Percentiles rank a stretch among this genome's conserved stretches.
Evolutionary conservation across 163 green algal genomes (phyloP).

Genomic region (Chlamydomonas reinhardtii): DNA sequence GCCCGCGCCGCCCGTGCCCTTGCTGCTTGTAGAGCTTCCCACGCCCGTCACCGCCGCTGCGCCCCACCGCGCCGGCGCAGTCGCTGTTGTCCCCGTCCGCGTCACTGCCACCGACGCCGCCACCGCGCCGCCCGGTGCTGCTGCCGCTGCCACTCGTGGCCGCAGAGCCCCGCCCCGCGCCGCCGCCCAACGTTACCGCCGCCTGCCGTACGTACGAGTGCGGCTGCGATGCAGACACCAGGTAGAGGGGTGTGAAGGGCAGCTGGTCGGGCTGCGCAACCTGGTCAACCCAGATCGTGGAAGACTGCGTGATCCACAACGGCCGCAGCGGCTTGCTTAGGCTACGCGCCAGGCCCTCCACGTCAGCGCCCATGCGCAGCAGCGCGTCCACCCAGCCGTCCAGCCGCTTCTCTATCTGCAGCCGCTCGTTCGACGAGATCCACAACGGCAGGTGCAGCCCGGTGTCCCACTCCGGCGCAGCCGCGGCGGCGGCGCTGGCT

Average conservation of each 20-base stretch:
- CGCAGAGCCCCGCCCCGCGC: not conserved
- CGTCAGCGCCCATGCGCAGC: constrained; percentile 62
- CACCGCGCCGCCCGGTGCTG: not conserved
- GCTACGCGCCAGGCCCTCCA: constrained; percentile 63
- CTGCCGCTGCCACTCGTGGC: not conserved
- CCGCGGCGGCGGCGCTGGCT: too few relatives aligned
- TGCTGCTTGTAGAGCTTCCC: not conserved
- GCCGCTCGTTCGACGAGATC: constrained; percentile 82
- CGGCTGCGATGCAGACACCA: constrained; percentile 88
- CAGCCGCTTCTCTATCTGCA: constrained; percentile 81
- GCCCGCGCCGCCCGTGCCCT: not conserved
- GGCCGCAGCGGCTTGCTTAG: constrained; percentile 92
- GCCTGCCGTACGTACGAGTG: constrained; percentile 45
- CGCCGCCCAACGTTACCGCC: not conserved
- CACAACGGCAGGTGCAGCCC: constrained; percentile 89
- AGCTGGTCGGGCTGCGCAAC: constrained; percentile 66
- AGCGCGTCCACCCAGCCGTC: constrained; percentile 78
- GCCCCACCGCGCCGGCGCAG: not conserved
- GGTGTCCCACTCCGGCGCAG: constrained; percentile 69
- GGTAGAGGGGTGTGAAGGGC: constrained; percentile 88
- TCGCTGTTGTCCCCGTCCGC: constrained; percentile 10
- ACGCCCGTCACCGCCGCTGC: too few relatives aligned
- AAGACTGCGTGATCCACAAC: constrained; percentile 92
- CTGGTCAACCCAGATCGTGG: constrained; percentile 81
- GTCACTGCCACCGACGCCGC: not conserved